Evolutionary conservation across 768 basidiomycete species (phyloP), one percentile per base, ranked within the genome.

Genomic region (Phaffia australis): DNA sequence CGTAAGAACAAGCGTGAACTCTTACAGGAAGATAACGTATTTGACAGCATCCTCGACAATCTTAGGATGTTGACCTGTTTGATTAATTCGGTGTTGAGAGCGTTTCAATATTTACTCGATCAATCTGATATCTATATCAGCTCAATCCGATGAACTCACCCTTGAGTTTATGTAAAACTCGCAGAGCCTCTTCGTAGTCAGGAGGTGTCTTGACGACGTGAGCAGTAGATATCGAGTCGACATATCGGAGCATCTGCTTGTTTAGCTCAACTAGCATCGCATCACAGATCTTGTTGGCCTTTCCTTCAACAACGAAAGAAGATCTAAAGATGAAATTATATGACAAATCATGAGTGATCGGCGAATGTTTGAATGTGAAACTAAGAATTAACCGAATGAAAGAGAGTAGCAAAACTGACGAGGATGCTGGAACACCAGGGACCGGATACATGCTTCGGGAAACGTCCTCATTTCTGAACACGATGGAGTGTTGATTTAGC

Each of bases 31-130:
- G 75, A 98, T 97, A 75, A 98, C 87, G 73, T 98, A 99, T 74
- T 93, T 97, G 72, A 98, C 88, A 7, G 95, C 95, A 66, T 97
- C 93, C 73, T 99, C 93, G 18, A 95, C 89, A 2, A 91, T 76
- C 30, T 83, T 81, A 0, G 87, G 83, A 69, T 89, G 81, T 11
- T 80, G 81, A 74, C 86, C 79, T 80, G 69, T 5, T 27, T 15
- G 29, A 64, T 52, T 29, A 29, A 35, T 25, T 32, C 23, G 7
- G 59, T 15, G 50, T 48, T 48, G n/a, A 60, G 60, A 60, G 46
- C 58, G 21, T 55, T 18, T 11, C 32, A 18, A 4, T 19, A 56
- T 66, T 49, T 66, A 54, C 65, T 49, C 1, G 11, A 25, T n/a
- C 49, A 9, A 19, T 14, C 14, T 1, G 2, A 25, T 1, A 30